Evolutionary conservation across 495 filamentous ascomycete species (phyloP), one percentile per base, ranked within the genome.

Genomic region (Hypoxylon rickii): DNA sequence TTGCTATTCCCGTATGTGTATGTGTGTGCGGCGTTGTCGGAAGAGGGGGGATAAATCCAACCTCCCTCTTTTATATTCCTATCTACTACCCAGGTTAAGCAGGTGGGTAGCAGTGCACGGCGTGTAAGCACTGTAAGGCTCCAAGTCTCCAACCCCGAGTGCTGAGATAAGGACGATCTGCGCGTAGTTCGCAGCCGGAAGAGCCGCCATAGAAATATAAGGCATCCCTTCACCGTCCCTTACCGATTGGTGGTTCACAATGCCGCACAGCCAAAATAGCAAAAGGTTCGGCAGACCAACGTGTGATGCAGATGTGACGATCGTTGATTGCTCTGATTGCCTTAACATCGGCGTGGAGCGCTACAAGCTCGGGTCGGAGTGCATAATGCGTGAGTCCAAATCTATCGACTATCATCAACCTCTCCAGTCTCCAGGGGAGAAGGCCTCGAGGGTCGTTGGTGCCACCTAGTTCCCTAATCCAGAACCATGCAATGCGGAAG

Each of bases 271-370:
- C 40, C 32, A 26, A 3, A 42, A 47, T 29, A 18, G 31, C 32
- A 47, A 24, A 34, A 41, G 24, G 43, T 53, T 52, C 47, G 58
- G 58, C 52, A 52, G 41, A 44, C 58, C 52, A 61, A 57, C 44
- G 53, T 42, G 52, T 53, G 48, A 57, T 63, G 48, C 48, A 53
- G 52, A 63, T 49, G 45, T 41, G 29, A 52, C 42, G 49, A 43
- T 51, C 60, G 24, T 4, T 29, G 4, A 29, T 29, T 4, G n/a
- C n/a, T n/a, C n/a, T n/a, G n/a, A n/a, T n/a, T n/a, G n/a, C n/a
- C n/a, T n/a, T n/a, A n/a, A n/a, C n/a, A n/a, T n/a, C n/a, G n/a
- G n/a, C n/a, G n/a, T n/a, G n/a, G n/a, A n/a, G n/a, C n/a, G n/a
- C n/a, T n/a, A n/a, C n/a, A n/a, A n/a, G n/a, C n/a, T n/a, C n/a